Evolutionary conservation across 352 stramenopile genomes (phyloP), one percentile per base, ranked within the genome.

Genomic region (Phytopythium sindhum): DNA sequence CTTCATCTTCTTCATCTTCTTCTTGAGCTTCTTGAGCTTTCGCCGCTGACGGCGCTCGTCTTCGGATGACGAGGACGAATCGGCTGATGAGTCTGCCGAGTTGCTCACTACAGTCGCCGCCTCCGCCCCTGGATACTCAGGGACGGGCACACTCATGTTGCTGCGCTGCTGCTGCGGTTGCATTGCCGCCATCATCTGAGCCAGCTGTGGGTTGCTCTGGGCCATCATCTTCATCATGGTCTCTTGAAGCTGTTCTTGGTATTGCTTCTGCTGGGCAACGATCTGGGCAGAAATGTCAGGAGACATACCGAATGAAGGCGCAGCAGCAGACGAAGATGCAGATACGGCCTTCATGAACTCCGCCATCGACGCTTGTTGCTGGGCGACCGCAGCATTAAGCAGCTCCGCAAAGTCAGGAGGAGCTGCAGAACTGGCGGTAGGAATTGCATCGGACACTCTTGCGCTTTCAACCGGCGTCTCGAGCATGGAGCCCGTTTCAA

Each of bases 1-100:
- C 53, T 63, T 70, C 37, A 58, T 37, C 29, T 70, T 70, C 33
- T 70, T 70, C 64, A 63, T 61, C 47, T 70, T 73, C 29, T 67
- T 67, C 57, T 69, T 67, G 50, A 69, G 58, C 57, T 69, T 65
- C 53, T 67, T 73, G 29, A 65, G 50, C 56, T 68, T 68, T 9
- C 37, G 52, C n/a, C 67, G 57, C 41, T 61, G 55, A 6, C 62
- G 57, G 2, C 57, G 63, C 4, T 54, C 41, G 35, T 73, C 63
- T 41, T 69, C 63, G 15, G 62, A 59, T 5, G 61, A 68, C 14
- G 47, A 35, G 1, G 65, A 65, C 37, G 63, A 62, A 0, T 57
- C 61, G 10, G 51, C 66, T 9, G 57, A 63, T 10, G 61, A 68
- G 2, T 61, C 53, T 5, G 28, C 55, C n/a, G 55, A 61, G 39